Percentiles rank a stretch among this genome's conserved stretches.
phyloP scores from a whole-genome alignment of 2,329 filamentous ascomycete genomes.

The Chalara sp. region DNA sequence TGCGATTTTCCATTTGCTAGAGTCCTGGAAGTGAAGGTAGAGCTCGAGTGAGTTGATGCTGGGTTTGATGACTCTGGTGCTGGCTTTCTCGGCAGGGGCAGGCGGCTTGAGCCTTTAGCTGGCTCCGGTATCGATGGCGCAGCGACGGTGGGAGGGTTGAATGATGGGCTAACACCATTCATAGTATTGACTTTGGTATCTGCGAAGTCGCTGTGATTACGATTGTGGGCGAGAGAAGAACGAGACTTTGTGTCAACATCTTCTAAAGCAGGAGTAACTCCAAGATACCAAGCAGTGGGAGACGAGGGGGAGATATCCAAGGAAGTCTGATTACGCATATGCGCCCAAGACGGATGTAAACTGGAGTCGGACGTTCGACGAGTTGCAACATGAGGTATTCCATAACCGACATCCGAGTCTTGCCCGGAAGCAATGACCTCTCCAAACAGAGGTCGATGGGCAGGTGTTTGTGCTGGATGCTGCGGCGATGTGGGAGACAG shows the following conservation, averaged over 20 bases:
- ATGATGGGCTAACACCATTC: slow-evolving; percentile 18
- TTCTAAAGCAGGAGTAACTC: slow-evolving; percentile 36
- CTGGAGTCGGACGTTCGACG: slow-evolving; percentile 69
- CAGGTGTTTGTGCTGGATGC: slow-evolving; percentile 15
- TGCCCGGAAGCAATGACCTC: slow-evolving; percentile 60
- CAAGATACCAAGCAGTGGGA: slow-evolving; percentile 59
- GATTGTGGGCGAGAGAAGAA: slow-evolving; percentile 35
- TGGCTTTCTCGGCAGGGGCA: slow-evolving; percentile 21
- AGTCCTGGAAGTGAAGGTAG: slow-evolving; percentile 18
- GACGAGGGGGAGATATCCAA: slow-evolving; percentile 53
- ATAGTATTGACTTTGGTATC: slow-evolving; percentile 24
- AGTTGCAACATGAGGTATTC: slow-evolving; percentile 44
- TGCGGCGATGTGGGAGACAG: slow-evolving; percentile 29
- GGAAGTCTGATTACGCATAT: slow-evolving; percentile 43
- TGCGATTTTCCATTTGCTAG: slow-evolving; percentile 27
- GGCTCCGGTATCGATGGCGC: slow-evolving; percentile 5
- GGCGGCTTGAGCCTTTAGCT: slow-evolving; percentile 14
- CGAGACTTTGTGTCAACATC: slow-evolving; percentile 22
- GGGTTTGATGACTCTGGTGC: slow-evolving; percentile 41
- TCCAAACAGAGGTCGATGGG: slow-evolving; percentile 62
- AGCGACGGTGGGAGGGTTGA: slow-evolving; percentile 19
- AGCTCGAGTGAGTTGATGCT: slow-evolving; percentile 46
- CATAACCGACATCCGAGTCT: slow-evolving; percentile 50
- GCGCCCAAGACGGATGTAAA: slow-evolving; percentile 41
- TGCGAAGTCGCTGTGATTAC: slow-evolving; percentile 56